Conservation (phyloP, 495 filamentous ascomycete genomes). For the Penicillium goetzii region DNA sequence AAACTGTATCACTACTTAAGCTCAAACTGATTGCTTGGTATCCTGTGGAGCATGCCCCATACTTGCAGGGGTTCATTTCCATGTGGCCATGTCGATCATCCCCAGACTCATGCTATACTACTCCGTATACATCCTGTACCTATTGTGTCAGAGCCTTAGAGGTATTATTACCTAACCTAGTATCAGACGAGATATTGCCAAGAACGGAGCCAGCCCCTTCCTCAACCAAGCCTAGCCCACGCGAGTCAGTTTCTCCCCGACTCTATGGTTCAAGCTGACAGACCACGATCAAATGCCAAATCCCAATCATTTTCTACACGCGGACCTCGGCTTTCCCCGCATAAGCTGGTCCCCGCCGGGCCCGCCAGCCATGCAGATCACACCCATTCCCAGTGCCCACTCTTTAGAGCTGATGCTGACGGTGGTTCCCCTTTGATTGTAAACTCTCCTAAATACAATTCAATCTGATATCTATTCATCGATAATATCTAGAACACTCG, state of each 20-base stretch:
- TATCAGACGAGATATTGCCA: background rate
- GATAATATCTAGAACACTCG: background rate
- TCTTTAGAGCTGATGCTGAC: background rate
- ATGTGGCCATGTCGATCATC: background rate
- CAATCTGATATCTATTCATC: background rate
- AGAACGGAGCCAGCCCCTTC: background rate
- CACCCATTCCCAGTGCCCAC: conserved; percentile 8
- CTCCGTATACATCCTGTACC: background rate
- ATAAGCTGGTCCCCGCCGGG: conserved; percentile 1
- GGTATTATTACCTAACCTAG: background rate
- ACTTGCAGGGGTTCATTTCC: background rate
- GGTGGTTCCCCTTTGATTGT: background rate
- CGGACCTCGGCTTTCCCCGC: conserved; percentile 38
- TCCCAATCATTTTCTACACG: background rate
- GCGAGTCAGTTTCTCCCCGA: background rate
- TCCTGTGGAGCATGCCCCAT: background rate
- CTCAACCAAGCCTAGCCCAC: background rate
- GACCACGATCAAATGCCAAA: conserved; percentile 12
- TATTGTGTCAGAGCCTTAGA: background rate
- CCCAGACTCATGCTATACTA: background rate
- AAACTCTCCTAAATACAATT: background rate
- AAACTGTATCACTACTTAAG: background rate
- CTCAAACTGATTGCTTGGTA: background rate
- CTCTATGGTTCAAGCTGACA: background rate
- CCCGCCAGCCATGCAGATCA: conserved; percentile 9